These are phyloP conservation scores for Geosmithia morbida DNA, from an alignment of 2,329 filamentous ascomycete genomes.

Conservation along the genomic window DNA sequence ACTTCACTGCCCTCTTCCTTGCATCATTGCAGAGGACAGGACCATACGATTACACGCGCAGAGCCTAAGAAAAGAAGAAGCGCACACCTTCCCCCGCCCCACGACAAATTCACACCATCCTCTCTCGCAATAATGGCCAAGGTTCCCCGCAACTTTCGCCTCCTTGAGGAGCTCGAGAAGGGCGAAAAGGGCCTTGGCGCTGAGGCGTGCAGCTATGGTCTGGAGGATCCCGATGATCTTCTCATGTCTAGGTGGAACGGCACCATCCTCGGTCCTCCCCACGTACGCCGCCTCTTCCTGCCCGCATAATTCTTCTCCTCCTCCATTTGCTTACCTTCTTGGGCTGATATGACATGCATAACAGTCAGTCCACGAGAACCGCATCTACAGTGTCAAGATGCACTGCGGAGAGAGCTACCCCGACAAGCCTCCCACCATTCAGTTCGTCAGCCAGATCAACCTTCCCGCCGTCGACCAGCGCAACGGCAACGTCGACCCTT, in stretches of 20 bases:
- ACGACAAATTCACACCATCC: too few relatives aligned
- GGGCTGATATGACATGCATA: not conserved
- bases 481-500: constrained; percentile 73
- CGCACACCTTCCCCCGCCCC: too few relatives aligned
- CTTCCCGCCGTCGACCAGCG: constrained; percentile 80
- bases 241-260: constrained; percentile 99
- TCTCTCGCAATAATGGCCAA: constrained; percentile 26
- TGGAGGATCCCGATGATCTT: constrained; percentile 86
- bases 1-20: not conserved
- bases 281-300: constrained; percentile 47
- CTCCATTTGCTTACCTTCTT: not conserved
- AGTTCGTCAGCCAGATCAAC: constrained; percentile 91
- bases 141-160: constrained; percentile 88
- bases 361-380: constrained; percentile 91
- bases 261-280: constrained; percentile 90
- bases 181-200: constrained; percentile 95
- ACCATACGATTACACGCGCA: not conserved
- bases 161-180: constrained; percentile 96
- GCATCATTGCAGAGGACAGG: not conserved
- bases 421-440: constrained; percentile 73
- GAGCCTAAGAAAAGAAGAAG: too few relatives aligned
- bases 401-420: constrained; percentile 86
- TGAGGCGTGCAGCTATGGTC: constrained; percentile 92
- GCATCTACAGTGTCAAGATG: constrained; percentile 97
- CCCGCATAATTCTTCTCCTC: not conserved